Evolutionary conservation across 352 stramenopile genomes (phyloP).

Genomic region (Blastocystis sp.): DNA sequence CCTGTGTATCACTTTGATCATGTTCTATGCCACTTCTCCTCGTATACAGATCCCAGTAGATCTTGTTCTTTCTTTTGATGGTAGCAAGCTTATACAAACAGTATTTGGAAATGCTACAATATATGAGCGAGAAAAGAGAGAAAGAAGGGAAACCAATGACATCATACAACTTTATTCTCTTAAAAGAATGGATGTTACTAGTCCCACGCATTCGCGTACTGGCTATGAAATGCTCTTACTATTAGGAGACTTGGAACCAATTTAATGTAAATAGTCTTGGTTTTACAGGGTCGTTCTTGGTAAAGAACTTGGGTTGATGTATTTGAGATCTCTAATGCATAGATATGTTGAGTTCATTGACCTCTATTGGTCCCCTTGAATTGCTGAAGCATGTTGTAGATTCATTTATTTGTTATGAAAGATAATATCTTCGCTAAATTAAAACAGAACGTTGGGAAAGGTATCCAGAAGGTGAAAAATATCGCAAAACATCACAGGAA

Average conservation of each 20-base stretch:
- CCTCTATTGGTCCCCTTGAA: conserved; percentile 1
- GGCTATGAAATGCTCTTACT: background rate
- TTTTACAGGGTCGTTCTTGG: conserved; percentile 50
- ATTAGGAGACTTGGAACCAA: conserved; percentile 33
- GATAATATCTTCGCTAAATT: background rate
- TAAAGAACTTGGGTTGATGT: conserved; percentile 14
- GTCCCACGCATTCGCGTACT: conserved; percentile 33
- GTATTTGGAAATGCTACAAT: background rate
- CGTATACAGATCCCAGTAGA: background rate
- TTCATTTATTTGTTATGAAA: conserved; percentile 56
- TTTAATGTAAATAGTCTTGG: conserved; percentile 62
- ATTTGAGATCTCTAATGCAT: background rate
- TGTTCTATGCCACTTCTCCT: conserved; percentile 3
- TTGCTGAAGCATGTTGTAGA: conserved; percentile 31
- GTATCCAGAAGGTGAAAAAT: background rate
- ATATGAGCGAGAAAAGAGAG: background rate
- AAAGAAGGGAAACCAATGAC: background rate
- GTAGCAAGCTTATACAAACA: background rate
- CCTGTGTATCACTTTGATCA: conserved; percentile 13
- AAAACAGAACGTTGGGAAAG: background rate
- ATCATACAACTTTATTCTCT: conserved; percentile 60
- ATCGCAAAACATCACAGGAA: background rate
- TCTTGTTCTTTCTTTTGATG: background rate
- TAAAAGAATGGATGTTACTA: conserved; percentile 31
- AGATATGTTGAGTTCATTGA: conserved; percentile 1